Evolutionary conservation across 2,329 filamentous ascomycete genomes (phyloP).

Genomic region (Fusarium sp.): DNA sequence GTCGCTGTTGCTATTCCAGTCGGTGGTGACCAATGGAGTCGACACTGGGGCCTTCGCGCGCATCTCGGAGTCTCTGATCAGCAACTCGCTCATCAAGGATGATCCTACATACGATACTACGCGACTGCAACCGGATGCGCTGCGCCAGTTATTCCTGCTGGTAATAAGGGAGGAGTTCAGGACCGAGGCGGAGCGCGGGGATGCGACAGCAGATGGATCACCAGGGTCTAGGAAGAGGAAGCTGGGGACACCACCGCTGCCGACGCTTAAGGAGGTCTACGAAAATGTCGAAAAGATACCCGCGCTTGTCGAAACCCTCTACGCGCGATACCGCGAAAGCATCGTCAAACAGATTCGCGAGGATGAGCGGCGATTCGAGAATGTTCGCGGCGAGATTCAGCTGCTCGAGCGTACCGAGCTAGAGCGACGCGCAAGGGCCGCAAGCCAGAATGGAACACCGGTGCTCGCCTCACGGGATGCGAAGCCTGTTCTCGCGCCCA

Average conservation of each 20-base stretch:
- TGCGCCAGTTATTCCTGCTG: slow-evolving; percentile 79
- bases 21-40: slow-evolving; percentile 72
- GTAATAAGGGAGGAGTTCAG: slow-evolving; percentile 77
- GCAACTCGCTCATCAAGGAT: slow-evolving; percentile 74
- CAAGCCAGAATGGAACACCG: slow-evolving; percentile 48
- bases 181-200: slow-evolving; percentile 54
- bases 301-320: slow-evolving; percentile 74
- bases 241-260: slow-evolving; percentile 68
- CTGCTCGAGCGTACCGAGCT: slow-evolving; percentile 65
- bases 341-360: slow-evolving; percentile 74
- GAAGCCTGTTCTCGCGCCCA: slow-evolving; percentile 41
- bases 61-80: slow-evolving; percentile 77
- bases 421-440: slow-evolving; percentile 50
- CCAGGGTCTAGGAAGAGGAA: slow-evolving; percentile 77
- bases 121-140: slow-evolving; percentile 77
- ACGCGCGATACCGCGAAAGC: slow-evolving; percentile 74
- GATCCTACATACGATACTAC: slow-evolving; percentile 74
- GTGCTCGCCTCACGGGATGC: slow-evolving; percentile 47
- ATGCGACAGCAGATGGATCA: slow-evolving; percentile 54
- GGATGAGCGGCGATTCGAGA: slow-evolving; percentile 73
- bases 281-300: slow-evolving; percentile 74
- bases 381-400: slow-evolving; percentile 71
- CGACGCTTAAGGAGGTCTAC: slow-evolving; percentile 70
- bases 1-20: slow-evolving; percentile 84
- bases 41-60: slow-evolving; percentile 70